Percentiles rank a stretch among this genome's conserved stretches.
phyloP scores from a whole-genome alignment of 176 grass and related monocot species.

The Thinopyrum elongatum region DNA sequence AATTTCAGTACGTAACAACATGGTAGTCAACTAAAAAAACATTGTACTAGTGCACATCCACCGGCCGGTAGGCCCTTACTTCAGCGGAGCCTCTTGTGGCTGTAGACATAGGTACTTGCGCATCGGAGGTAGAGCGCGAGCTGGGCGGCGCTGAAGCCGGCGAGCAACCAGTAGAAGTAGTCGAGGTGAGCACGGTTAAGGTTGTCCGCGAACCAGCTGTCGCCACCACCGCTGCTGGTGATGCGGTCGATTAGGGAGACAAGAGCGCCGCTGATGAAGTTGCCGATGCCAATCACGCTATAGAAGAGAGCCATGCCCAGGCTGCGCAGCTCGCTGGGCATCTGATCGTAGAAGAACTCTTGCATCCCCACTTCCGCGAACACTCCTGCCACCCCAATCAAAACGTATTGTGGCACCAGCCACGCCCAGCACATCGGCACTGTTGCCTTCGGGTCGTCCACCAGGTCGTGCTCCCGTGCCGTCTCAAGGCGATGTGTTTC shows the following conservation, averaged over 20 bases:
- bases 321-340: neutral
- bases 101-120: neutral
- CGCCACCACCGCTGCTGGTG: neutral
- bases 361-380: neutral
- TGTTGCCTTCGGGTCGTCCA: constrained; percentile 21
- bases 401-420: constrained; percentile 3
- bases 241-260: neutral
- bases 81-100: neutral
- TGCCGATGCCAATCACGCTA: neutral
- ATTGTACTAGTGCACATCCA: neutral
- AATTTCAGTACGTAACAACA: no score
- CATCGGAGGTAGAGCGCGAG: neutral
- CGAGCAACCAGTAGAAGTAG: constrained; percentile 59
- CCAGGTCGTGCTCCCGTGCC: constrained; percentile 3
- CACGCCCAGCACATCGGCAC: constrained; percentile 47
- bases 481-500: constrained; percentile 28
- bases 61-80: neutral
- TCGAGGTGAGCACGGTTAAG: constrained; percentile 54
- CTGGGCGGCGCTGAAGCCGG: constrained; percentile 2
- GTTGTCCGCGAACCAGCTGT: constrained; percentile 51
- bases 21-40: no score
- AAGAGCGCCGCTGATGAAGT: neutral
- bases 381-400: neutral
- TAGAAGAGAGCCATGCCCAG: neutral
- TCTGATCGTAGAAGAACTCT: neutral